Evolutionary conservation across 257 asterid genomes (phyloP), one percentile per base, ranked within the genome.

Genomic region (Linaria vulgaris): DNA sequence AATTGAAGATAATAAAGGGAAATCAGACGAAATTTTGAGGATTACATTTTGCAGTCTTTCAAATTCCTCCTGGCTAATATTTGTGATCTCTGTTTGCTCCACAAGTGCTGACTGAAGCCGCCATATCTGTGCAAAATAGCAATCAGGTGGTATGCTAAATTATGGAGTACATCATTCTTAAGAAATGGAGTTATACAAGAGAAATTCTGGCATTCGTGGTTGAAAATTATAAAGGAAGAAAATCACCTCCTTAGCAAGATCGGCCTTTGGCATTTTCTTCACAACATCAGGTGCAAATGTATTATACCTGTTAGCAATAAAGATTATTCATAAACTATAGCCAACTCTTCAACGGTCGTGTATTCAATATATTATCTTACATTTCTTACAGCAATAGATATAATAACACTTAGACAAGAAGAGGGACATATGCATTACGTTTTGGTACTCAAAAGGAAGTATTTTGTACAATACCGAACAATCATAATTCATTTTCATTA

Each of bases 201-300:
- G 39, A 19, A 43, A 34, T 44, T 17, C 15, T 31, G 16, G 69
- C 21, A 27, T 7, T 46, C 24, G 56, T 25, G 12, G 27, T 9
- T 0, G 27, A 47, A 44, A 48, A 1, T 22, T 41, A 21, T 21
- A 67, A 54, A 41, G 46, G 31, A 24, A 57, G 55, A 63, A 25
- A 21, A 58, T 76, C 69, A 88, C 96, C 98, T 92, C 97, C 21
- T 85, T 80, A 38, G 87, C 89, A 43, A 92, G 95, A 72, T 89
- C 88, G 38, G 84, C 78, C 71, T 82, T 92, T 1, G 97, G 91
- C 94, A 89, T 82, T 85, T 87, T 85, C 85, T 78, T 83, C 59
- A 92, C 95, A 50, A 75, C 68, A 66, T 92, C 98, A 23, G 97
- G 94, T 49, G 96, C 66, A 75, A 89, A 92, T 34, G 98, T 92